These are phyloP conservation scores for Asterochloris erici DNA, from an alignment of 139 green algal genomes.

Conservation along the genomic window DNA sequence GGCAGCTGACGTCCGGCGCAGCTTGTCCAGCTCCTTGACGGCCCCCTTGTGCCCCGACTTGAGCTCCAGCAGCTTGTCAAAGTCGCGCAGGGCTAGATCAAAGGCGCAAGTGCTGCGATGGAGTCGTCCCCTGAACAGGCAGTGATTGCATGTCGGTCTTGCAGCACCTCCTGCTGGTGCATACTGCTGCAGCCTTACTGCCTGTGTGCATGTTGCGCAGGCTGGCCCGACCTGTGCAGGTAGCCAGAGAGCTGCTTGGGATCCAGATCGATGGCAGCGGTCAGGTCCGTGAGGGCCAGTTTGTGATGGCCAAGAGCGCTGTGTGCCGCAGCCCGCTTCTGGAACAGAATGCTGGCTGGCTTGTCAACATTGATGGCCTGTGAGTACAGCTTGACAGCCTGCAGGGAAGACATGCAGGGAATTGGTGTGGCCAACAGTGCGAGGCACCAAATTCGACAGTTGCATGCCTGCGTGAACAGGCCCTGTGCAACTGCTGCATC, in stretches of 20 bases:
- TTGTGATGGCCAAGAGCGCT: constrained; percentile 35
- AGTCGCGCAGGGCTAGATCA: constrained; percentile 39
- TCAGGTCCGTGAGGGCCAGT: constrained; percentile 44
- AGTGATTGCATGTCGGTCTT: not conserved
- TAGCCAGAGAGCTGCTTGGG: constrained; percentile 6
- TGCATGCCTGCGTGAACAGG: no score
- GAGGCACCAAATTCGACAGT: no score
- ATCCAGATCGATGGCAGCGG: constrained; percentile 23
- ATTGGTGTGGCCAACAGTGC: no score
- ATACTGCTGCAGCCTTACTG: not conserved
- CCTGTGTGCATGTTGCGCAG: not conserved
- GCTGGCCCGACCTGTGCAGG: constrained; percentile 10
- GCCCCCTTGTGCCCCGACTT: constrained; percentile 46
- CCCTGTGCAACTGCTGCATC: no score
- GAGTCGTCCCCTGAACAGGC: constrained; percentile 44
- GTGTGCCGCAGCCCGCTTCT: constrained; percentile 54
- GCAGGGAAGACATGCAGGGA: no score
- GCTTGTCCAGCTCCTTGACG: constrained; percentile 35
- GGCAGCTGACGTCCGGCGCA: no score
- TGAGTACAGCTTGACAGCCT: constrained; percentile 37
- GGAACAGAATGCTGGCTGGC: constrained; percentile 38
- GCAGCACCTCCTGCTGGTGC: not conserved
- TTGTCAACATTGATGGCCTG: constrained; percentile 33
- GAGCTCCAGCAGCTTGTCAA: constrained; percentile 42
- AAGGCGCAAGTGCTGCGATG: constrained; percentile 47